Percentiles rank a stretch among this genome's conserved stretches.
These are phyloP conservation scores for Cutaneotrichosporon cutaneum DNA, from an alignment of 1,284 basidiomycete species.

Conservation along the genomic window DNA sequence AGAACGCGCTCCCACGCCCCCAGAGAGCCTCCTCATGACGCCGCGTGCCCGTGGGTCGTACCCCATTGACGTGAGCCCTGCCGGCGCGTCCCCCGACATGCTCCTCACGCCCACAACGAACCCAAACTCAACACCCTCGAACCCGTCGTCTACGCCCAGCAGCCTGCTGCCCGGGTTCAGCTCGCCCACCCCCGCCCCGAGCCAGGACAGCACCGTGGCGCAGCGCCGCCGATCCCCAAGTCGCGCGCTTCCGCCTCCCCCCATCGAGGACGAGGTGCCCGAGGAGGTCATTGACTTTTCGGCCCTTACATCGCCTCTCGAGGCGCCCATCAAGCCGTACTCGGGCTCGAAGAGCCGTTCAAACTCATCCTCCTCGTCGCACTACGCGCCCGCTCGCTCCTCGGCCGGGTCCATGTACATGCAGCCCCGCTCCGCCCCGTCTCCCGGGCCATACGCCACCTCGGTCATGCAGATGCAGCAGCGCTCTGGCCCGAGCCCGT, in stretches of 20 bases:
- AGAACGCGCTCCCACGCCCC: background rate
- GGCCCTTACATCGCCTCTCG: background rate
- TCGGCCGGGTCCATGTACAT: background rate
- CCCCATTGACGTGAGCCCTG: background rate
- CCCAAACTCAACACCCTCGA: background rate
- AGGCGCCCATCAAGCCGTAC: background rate
- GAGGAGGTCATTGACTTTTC: constrained; percentile 16
- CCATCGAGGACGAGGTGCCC: constrained; percentile 1
- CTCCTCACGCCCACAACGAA: constrained; percentile 11
- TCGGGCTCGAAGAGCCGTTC: background rate
- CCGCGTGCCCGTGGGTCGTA: background rate
- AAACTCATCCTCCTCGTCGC: background rate
- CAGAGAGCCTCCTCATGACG: background rate
- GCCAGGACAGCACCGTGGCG: background rate
- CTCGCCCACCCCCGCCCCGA: background rate
- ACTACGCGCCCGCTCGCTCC: background rate
- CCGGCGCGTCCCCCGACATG: constrained; percentile 1
- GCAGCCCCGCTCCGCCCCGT: background rate
- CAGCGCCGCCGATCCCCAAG: background rate
- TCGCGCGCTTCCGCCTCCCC: background rate
- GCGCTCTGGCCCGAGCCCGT: background rate
- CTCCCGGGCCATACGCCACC: background rate
- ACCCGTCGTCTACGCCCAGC: background rate
- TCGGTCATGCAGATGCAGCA: background rate
- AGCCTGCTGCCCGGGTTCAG: background rate